Conservation (phyloP, 139 green algal genomes). For the Auxenochlorella pyrenoidosa region DNA sequence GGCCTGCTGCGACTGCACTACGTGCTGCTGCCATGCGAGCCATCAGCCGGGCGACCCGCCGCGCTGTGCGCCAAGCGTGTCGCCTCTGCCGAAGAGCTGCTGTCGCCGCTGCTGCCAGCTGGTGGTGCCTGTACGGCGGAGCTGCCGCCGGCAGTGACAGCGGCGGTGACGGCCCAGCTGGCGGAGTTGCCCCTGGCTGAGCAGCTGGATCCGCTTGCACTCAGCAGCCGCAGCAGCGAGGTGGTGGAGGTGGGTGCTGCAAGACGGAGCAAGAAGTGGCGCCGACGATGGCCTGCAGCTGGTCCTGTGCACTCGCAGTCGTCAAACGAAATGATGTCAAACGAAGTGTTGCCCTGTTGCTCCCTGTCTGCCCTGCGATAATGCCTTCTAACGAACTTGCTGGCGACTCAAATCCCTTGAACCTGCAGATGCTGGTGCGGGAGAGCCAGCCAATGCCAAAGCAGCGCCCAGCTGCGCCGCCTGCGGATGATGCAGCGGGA, state of each 20-base stretch:
- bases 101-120: background rate
- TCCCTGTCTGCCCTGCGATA: too few relatives aligned
- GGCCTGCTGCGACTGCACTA: conserved; percentile 35
- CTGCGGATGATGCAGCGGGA: background rate
- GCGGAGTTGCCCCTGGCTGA: background rate
- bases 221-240: conserved; percentile 16
- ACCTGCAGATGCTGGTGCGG: conserved; percentile 34
- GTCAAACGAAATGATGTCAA: too few relatives aligned
- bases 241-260: conserved; percentile 19
- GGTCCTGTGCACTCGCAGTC: too few relatives aligned
- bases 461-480: background rate
- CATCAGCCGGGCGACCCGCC: background rate
- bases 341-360: background rate
- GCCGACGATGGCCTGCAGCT: too few relatives aligned
- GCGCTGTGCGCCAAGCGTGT: conserved; percentile 21
- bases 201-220: conserved; percentile 7
- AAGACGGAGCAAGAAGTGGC: too few relatives aligned
- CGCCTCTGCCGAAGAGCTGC: conserved; percentile 22
- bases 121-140: too few relatives aligned
- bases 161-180: conserved; percentile 2
- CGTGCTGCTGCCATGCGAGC: conserved; percentile 18
- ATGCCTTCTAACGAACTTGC: background rate
- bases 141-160: background rate
- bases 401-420: background rate
- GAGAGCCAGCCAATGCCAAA: conserved; percentile 25